Percentiles rank a stretch among this genome's conserved stretches.
phyloP scores from a whole-genome alignment of 2,329 filamentous ascomycete genomes.

The Pseudogymnoascus sp. region DNA sequence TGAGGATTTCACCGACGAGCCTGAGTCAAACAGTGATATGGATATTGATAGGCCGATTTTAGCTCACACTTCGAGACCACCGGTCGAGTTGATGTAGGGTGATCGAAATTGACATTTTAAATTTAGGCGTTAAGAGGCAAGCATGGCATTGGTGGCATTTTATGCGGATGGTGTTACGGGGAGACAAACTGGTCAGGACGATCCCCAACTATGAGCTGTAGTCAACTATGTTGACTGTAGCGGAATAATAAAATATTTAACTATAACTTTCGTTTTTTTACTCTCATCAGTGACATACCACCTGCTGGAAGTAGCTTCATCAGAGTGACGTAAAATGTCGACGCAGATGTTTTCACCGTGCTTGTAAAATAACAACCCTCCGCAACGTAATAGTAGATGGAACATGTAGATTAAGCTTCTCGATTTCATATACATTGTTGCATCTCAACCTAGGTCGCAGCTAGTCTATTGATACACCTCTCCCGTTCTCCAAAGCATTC shows the following conservation, averaged over 20 bases:
- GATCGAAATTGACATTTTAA: not conserved
- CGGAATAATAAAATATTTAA: not conserved
- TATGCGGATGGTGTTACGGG: not conserved
- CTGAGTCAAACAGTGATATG: conserved; percentile 34
- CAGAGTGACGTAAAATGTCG: not conserved
- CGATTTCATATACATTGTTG: conserved; percentile 6
- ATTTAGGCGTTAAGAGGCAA: not conserved
- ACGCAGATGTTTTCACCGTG: not conserved
- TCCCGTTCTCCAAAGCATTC: not conserved
- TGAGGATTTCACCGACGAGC: conserved; percentile 56
- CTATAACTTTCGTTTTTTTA: not conserved
- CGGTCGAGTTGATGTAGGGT: conserved; percentile 54
- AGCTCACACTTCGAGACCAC: conserved; percentile 54
- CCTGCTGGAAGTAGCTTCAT: not conserved
- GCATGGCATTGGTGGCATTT: conserved; percentile 3
- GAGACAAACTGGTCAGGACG: not conserved
- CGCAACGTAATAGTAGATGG: not conserved
- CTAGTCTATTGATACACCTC: conserved; percentile 7
- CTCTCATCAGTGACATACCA: not conserved
- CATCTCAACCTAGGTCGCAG: conserved; percentile 5
- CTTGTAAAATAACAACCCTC: not conserved
- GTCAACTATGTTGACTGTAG: not conserved
- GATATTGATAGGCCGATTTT: conserved; percentile 39
- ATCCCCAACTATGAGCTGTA: not conserved
- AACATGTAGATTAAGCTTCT: not conserved